These are phyloP conservation scores for Rhazya stricta DNA, from an alignment of 257 asterid genomes.

Conservation along the genomic window DNA sequence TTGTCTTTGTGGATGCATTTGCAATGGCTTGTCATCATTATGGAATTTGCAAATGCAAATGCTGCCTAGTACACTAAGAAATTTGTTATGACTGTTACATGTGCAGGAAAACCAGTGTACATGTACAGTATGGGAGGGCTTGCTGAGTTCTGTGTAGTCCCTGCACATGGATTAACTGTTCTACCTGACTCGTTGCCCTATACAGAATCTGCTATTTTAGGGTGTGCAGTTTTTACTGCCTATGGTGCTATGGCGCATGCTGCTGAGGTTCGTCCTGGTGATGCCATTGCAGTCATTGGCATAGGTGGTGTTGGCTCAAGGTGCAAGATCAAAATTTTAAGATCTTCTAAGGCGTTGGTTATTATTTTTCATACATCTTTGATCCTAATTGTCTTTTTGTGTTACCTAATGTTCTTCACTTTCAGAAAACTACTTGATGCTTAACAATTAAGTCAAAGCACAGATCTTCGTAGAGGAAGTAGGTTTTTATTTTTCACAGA, in stretches of 20 bases:
- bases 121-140: conserved; percentile 99
- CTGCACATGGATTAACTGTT: conserved; percentile 74
- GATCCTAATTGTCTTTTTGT: neutral
- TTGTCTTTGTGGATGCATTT: neutral
- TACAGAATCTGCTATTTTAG: conserved; percentile 87
- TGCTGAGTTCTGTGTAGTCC: conserved; percentile 95
- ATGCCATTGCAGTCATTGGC: conserved; percentile 92
- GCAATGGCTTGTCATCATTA: neutral
- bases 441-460: neutral
- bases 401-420: neutral
- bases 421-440: neutral
- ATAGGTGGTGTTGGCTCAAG: conserved; percentile 99
- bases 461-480: neutral
- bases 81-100: conserved; percentile 19
- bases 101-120: conserved; percentile 87
- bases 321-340: conserved; percentile 32
- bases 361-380: neutral
- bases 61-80: conserved; percentile 20
- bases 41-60: neutral
- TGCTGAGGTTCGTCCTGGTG: conserved; percentile 88
- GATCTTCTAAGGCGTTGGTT: neutral
- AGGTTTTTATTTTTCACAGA: neutral
- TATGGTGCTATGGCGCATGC: conserved; percentile 99
- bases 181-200: conserved; percentile 84
- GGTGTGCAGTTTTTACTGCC: conserved; percentile 98